Evolutionary conservation across 352 stramenopile species (phyloP).

Genomic region (Phytophthora palmivora): DNA sequence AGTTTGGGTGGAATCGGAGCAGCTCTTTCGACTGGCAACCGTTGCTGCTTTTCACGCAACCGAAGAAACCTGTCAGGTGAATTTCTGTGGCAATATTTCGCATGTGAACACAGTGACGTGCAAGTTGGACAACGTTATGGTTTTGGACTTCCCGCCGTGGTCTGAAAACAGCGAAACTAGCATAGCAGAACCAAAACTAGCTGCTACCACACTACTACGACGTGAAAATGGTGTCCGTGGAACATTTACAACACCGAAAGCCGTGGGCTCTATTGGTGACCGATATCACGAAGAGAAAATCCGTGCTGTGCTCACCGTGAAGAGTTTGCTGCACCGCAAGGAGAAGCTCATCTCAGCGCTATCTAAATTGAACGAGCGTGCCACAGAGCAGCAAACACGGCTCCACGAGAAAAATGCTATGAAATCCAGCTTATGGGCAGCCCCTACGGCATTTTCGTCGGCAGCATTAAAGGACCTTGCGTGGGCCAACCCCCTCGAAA

Average conservation of each 20-base stretch:
- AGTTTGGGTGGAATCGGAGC: constrained; percentile 51
- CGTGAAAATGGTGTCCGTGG: constrained; percentile 11
- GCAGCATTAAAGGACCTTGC: constrained; percentile 33
- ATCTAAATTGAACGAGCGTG: constrained; percentile 54
- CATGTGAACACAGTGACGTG: constrained; percentile 44
- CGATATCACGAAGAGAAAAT: constrained; percentile 50
- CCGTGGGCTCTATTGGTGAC: not conserved
- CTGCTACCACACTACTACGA: constrained; percentile 37
- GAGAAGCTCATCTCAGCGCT: constrained; percentile 65
- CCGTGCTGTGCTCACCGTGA: constrained; percentile 52
- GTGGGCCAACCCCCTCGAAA: constrained; percentile 32
- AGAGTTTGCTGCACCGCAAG: constrained; percentile 75
- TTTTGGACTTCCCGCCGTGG: constrained; percentile 45
- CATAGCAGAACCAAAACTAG: constrained; percentile 13
- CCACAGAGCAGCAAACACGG: constrained; percentile 27
- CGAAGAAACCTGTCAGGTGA: constrained; percentile 46
- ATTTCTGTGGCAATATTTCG: constrained; percentile 24
- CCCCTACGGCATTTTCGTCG: constrained; percentile 36
- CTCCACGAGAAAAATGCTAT: constrained; percentile 25
- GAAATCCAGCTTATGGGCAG: constrained; percentile 36
- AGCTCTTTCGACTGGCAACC: constrained; percentile 45
- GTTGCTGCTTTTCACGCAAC: constrained; percentile 36
- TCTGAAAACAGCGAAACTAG: constrained; percentile 7
- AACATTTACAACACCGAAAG: constrained; percentile 1
- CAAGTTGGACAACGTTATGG: constrained; percentile 64